phyloP scores from a whole-genome alignment of 768 basidiomycete genomes.

The Suillus americanus region DNA sequence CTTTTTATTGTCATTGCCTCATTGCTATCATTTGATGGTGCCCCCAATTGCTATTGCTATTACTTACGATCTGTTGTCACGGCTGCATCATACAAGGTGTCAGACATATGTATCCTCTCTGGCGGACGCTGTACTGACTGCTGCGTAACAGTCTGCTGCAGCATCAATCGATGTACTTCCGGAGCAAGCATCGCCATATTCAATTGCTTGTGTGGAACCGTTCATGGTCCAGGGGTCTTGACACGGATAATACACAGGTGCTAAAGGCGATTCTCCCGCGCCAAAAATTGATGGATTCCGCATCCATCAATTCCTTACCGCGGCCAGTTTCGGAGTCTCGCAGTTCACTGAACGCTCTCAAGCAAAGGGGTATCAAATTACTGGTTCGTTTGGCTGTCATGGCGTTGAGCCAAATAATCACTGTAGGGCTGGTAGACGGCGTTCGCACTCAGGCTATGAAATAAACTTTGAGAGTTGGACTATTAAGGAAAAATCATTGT shows the following conservation, averaged over 20 bases:
- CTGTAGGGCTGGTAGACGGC: conserved; percentile 89
- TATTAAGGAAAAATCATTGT: conserved; percentile 74
- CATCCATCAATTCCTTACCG: no score
- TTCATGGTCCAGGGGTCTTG: not conserved
- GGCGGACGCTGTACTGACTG: not conserved
- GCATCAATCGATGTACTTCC: not conserved
- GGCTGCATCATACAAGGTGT: not conserved
- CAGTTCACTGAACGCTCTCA: not conserved
- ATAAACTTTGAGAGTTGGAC: conserved; percentile 64
- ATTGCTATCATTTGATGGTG: not conserved
- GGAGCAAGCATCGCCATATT: not conserved
- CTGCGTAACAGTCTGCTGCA: not conserved
- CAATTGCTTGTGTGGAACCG: not conserved
- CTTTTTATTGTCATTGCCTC: not conserved
- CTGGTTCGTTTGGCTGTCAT: conserved; percentile 54
- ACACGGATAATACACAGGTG: not conserved
- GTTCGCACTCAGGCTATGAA: conserved; percentile 80
- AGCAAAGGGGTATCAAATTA: conserved; percentile 51
- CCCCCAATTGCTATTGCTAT: not conserved
- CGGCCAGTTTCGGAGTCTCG: not conserved
- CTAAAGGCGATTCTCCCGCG: not conserved
- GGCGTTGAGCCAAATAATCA: not conserved
- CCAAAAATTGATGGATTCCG: not conserved
- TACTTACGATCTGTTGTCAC: not conserved
- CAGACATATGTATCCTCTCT: not conserved